Evolutionary conservation across 768 basidiomycete species (phyloP), one percentile per base, ranked within the genome.

Genomic region (Tricholomella constricta): DNA sequence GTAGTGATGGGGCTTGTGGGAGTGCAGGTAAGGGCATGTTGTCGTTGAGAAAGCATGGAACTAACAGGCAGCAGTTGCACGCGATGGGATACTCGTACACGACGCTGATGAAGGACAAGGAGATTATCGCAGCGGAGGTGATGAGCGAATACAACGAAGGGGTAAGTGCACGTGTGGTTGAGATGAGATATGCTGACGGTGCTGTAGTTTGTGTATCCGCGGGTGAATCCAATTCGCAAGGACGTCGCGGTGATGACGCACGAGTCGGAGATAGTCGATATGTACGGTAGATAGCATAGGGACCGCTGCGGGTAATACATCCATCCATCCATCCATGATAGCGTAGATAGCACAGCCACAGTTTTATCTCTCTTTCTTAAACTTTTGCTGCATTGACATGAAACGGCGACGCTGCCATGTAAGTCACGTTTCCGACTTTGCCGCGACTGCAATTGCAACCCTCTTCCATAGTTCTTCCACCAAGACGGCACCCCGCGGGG

Each of bases 161-260:
- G 70, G 91, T 91, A 58, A 34, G 84, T 77, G 2, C 15, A 8
- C 11, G 48, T 42, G 14, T 3, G 14, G 9, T 15, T 14, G 29
- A 22, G 22, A 27, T 12, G 7, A 27, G 17, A n/a, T 37, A 54
- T 20, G 59, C 31, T 48, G 14, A 41, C 23, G 31, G 50, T 17
- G 26, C 26, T 31, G 11, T 51, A 94, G 90, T 94, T 91, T 65
- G 91, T 94, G 3, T 82, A 88, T 60, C 92, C 91, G n/a, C 82
- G 85, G 55, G 68, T 91, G 55, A 86, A 89, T 61, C 87, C 87
- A 6, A 75, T 93, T 19, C 82, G 88, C 26, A 82, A 76, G 53
- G 91, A 94, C 58, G 89, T 83, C 1, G 84, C 86, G 3, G 87
- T 91, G 23, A 91, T 91, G 90, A 94, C 91, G 2, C 85, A 91